Evolutionary conservation across 768 basidiomycete genomes (phyloP).

Genomic region (Boletus vinaceobasis): DNA sequence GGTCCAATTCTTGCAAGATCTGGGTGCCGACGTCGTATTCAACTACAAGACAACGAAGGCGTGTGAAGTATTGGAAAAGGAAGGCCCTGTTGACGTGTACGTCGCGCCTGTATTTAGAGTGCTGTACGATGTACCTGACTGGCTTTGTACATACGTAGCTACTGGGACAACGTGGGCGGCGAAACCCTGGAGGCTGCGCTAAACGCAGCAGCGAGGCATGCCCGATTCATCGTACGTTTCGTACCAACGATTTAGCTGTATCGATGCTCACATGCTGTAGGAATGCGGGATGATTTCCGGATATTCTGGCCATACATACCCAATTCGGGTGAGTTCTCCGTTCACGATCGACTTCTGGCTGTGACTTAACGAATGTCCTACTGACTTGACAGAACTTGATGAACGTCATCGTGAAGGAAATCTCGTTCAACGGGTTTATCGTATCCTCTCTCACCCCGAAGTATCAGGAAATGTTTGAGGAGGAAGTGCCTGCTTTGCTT

Average conservation of each 20-base stretch:
- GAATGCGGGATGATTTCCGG: neutral
- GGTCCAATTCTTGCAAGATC: neutral
- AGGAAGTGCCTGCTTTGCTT: constrained; percentile 37
- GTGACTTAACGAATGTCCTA: neutral
- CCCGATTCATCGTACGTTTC: neutral
- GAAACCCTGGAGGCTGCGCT: neutral
- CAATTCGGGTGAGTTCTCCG: neutral
- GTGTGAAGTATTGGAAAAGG: neutral
- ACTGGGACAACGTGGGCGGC: neutral
- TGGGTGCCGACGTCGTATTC: neutral
- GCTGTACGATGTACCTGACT: neutral
- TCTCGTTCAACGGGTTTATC: constrained; percentile 45
- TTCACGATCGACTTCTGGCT: neutral
- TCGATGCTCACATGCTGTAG: neutral
- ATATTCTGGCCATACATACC: neutral
- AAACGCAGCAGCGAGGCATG: neutral
- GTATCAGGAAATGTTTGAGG: constrained; percentile 41
- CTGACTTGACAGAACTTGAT: neutral
- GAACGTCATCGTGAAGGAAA: constrained; percentile 27
- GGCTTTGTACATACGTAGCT: neutral
- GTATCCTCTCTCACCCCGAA: constrained; percentile 27
- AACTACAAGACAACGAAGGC: neutral
- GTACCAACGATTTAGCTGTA: neutral
- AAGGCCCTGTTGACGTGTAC: neutral
- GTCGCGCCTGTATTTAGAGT: neutral